Percentiles rank a stretch among this genome's conserved stretches.
phyloP scores from a whole-genome alignment of 345 rosid genomes.

The Leavenworthia alabamica region DNA sequence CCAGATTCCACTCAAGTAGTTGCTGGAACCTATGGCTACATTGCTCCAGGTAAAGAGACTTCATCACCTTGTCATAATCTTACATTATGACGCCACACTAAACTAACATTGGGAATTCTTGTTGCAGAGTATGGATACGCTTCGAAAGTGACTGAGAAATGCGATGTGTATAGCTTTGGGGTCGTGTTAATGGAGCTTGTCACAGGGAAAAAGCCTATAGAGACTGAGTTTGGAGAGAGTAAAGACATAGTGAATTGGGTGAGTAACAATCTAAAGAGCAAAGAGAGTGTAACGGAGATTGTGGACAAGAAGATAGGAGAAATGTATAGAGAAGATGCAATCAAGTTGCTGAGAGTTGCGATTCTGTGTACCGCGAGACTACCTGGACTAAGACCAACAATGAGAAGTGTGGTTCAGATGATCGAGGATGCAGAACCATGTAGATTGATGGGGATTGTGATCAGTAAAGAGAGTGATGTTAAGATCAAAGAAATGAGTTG shows the following conservation, averaged over 20 bases:
- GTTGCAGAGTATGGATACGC: slow-evolving; percentile 84
- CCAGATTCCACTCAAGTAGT: slow-evolving; percentile 65
- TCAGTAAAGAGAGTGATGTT: slow-evolving; percentile 32
- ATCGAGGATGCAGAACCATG: slow-evolving; percentile 73
- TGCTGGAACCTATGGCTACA: slow-evolving; percentile 90
- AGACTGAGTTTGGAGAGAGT: slow-evolving; percentile 68
- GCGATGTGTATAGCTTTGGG: slow-evolving; percentile 91
- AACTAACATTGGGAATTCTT: background rate
- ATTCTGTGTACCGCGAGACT: slow-evolving; percentile 55
- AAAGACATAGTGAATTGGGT: slow-evolving; percentile 79
- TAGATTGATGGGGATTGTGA: slow-evolving; percentile 44
- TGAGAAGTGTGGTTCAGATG: slow-evolving; percentile 86
- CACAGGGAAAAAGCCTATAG: slow-evolving; percentile 74
- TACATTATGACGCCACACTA: background rate
- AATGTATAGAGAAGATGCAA: slow-evolving; percentile 49
- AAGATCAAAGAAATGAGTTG: slow-evolving; percentile 30
- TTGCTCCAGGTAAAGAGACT: slow-evolving; percentile 73
- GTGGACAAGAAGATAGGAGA: slow-evolving; percentile 63
- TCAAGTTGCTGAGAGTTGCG: slow-evolving; percentile 62
- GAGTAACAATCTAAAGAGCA: slow-evolving; percentile 47
- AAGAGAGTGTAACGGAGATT: slow-evolving; percentile 43
- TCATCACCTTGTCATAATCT: background rate
- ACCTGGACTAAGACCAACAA: slow-evolving; percentile 64
- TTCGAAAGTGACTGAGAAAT: slow-evolving; percentile 71
- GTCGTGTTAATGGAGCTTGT: slow-evolving; percentile 91